Evolutionary conservation across 1,139 yeast species (phyloP), one percentile per base, ranked within the genome.

Genomic region (Hanseniaspora gamundiae): DNA sequence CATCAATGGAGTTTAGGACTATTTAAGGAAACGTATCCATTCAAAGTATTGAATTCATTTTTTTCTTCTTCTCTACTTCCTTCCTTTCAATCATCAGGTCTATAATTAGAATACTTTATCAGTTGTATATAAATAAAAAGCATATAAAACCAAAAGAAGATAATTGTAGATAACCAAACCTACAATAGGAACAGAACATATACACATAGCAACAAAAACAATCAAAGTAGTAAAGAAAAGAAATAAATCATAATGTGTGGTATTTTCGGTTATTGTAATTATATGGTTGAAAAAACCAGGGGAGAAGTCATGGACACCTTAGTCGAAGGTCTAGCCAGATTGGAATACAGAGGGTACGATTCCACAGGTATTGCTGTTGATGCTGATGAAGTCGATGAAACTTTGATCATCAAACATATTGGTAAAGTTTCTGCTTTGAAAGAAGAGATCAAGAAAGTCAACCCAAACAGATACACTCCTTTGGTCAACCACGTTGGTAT

Each of bases 331-430:
- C 76, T 93, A 48, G 87, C 82, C 61, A 78, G 94, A 59, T 76
- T 91, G 58, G 99, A 93, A 66, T 93, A 93, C 68, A 80, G 99
- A 67, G 99, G 99, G 41, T 93, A 93, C 59, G 99, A 93, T 66
- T 88, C 96, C 19, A 84, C 96, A 31, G 98, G 98, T 60, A 71
- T 93, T 51, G 96, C 97, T 50, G 75, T 93, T 52, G 97, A 88
- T 63, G 96, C 95, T 48, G 93, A 85, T 60, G 69, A 69, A 47
- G 67, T 68, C 43, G 75, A 77, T 53, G 76, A 77, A 49, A 80
- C 80, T 46, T 62, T 77, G 52, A 74, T 88, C 53, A 80, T 75
- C 69, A 86, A 85, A 64, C 83, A 84, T 61, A 87, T 80, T 49
- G 98, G 98, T 57, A 93, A 93, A 68, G 99, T 93, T 54, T 75